Evolutionary conservation across 2,329 filamentous ascomycete species (phyloP), one percentile per base, ranked within the genome.

Genomic region (Calonectria naviculata): DNA sequence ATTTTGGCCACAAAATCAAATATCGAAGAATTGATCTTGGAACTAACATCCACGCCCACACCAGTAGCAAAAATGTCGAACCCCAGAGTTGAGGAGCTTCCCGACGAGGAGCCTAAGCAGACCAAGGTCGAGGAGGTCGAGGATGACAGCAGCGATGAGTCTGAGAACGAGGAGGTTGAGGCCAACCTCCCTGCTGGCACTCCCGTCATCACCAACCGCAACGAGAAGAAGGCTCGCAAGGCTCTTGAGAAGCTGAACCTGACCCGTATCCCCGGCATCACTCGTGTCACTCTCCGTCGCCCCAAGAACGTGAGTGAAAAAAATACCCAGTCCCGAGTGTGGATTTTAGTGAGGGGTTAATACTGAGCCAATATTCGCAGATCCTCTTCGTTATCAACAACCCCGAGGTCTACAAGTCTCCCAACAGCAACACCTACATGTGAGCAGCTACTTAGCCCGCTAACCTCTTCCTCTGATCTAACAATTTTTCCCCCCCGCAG

Each of bases 211-310:
- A 96, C 98, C 91, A 98, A 95, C 84, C 95, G 97, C 87, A 98
- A 98, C 89, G 97, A 99, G 93, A 99, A 99, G 94, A 99, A 99
- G 93, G 97, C 97, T 81, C 93, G 97, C 88, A 99, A 99, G 92
- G 95, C 95, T 83, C 97, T 99, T 85, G 94, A 95, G 86, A 99
- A 99, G 93, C 92, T 98, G 83, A 95, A 97, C 84, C 89, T 99
- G 84, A 97, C 95, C 90, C 95, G 96, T 83, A 93, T 99, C 79
- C 93, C 94, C 82, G 97, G 97, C 84, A 99, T 99, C 87, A 99
- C 97, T 82, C 93, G 97, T 84, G 97, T 99, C 81, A 99, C 97
- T 78, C 92, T 99, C 83, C 94, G 97, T 87, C 92, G 97, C 86
- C 97, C 97, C 81, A 99, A 99, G 93, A 98, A 98, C 89, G 96